These are phyloP conservation scores for Pseudogymnoascus sp. DNA, from an alignment of 2,329 filamentous ascomycete species.

Conservation along the genomic window DNA sequence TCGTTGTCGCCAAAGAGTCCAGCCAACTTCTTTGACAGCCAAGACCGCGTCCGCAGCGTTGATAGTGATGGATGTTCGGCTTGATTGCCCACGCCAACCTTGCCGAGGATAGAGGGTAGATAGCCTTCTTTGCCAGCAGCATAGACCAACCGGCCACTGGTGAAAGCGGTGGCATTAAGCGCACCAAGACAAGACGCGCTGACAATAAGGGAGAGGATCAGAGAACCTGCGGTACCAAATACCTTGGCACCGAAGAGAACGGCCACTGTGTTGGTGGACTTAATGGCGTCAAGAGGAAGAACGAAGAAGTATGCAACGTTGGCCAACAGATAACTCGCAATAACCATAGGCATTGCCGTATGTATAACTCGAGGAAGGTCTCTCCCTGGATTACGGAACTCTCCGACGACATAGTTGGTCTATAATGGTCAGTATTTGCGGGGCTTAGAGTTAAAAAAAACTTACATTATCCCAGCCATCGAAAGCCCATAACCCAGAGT, in stretches of 20 bases:
- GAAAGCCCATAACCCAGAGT: constrained; percentile 94
- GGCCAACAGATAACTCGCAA: constrained; percentile 79
- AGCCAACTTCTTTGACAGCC: constrained; percentile 50
- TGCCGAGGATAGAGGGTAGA: constrained; percentile 73
- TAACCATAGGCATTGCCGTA: constrained; percentile 91
- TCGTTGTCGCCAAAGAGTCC: constrained; percentile 66
- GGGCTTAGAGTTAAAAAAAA: constrained; percentile 18
- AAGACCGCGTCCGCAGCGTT: constrained; percentile 42
- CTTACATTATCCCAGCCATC: constrained; percentile 97
- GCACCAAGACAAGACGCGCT: constrained; percentile 89
- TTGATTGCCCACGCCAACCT: constrained; percentile 58
- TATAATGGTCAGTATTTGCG: constrained; percentile 33
- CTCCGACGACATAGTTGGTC: constrained; percentile 96
- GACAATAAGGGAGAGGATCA: constrained; percentile 82
- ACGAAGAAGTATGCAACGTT: constrained; percentile 95
- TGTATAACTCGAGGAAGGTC: constrained; percentile 93
- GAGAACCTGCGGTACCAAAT: constrained; percentile 72
- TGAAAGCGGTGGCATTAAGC: constrained; percentile 90
- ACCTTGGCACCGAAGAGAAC: constrained; percentile 87
- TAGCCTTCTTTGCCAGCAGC: constrained; percentile 93
- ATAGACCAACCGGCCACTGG: constrained; percentile 83
- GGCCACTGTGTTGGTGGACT: constrained; percentile 87
- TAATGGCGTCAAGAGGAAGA: constrained; percentile 69
- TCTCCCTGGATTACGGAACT: constrained; percentile 83
- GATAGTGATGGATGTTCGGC: constrained; percentile 32